Evolutionary conservation across 2,329 filamentous ascomycete genomes (phyloP).

Genomic region (Exutisphaerella laricina): DNA sequence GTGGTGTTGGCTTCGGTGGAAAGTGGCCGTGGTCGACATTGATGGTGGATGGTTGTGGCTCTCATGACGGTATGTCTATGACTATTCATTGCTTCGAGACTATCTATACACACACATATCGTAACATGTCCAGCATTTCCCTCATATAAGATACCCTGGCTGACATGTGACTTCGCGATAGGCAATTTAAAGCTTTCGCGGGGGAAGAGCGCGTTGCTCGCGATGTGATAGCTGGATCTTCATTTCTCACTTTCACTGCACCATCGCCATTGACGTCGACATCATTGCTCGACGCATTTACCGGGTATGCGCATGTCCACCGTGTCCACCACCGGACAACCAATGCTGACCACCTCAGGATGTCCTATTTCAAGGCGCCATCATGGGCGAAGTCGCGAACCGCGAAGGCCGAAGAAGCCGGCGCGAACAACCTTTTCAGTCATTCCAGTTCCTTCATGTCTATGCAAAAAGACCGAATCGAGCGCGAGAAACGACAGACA

Average conservation of each 20-base stretch:
- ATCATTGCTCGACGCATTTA: too few species aligned
- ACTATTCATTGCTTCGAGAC: too few species aligned
- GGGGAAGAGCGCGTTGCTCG: background rate
- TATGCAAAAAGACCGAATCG: slow-evolving; percentile 22
- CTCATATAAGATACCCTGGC: too few species aligned
- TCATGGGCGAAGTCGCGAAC: slow-evolving; percentile 23
- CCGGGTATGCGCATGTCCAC: too few species aligned
- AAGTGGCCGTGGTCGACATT: too few species aligned
- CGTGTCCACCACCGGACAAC: background rate
- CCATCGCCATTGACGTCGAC: background rate
- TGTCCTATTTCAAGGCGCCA: slow-evolving; percentile 31
- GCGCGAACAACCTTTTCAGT: slow-evolving; percentile 39
- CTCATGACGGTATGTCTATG: too few species aligned
- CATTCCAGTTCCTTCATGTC: slow-evolving; percentile 37
- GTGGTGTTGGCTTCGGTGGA: too few species aligned
- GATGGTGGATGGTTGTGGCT: too few species aligned
- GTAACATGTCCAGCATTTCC: too few species aligned
- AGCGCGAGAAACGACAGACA: slow-evolving; percentile 31
- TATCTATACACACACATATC: too few species aligned
- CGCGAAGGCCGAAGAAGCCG: slow-evolving; percentile 10
- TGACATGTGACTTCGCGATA: too few species aligned
- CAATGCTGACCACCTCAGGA: slow-evolving; percentile 4
- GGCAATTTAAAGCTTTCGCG: too few species aligned
- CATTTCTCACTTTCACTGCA: background rate
- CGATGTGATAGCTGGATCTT: background rate